Percentiles rank a stretch among this genome's conserved stretches.
Evolutionary conservation across 2,329 filamentous ascomycete species (phyloP).

Genomic region (Chrysoporthe austroafricana): DNA sequence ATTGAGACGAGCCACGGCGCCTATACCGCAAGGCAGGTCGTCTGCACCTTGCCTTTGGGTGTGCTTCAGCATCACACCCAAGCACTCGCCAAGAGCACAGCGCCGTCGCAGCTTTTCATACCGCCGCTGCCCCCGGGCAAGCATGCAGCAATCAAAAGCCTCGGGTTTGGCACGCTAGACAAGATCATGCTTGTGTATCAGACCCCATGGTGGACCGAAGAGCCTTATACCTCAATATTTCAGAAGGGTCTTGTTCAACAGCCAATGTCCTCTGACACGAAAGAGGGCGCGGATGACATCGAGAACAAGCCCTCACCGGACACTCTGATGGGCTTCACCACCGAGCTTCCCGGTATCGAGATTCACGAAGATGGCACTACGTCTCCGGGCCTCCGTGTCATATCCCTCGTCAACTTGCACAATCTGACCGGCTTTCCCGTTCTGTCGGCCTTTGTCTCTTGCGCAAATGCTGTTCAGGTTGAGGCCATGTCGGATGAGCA

Average conservation of each 20-base stretch:
- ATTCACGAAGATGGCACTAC: conserved; percentile 12
- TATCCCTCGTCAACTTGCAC: conserved; percentile 18
- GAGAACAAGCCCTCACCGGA: conserved; percentile 1
- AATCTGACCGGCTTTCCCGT: conserved; percentile 20
- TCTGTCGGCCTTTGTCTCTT: conserved; percentile 21
- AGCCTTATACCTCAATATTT: conserved; percentile 13
- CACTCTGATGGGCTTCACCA: conserved; percentile 16
- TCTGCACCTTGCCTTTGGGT: conserved; percentile 19
- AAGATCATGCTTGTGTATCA: conserved; percentile 21
- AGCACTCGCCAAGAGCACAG: not conserved
- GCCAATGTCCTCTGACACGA: not conserved
- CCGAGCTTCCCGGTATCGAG: conserved; percentile 16
- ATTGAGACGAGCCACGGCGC: conserved; percentile 14
- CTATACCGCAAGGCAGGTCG: conserved; percentile 15
- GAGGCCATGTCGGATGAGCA: conserved; percentile 19
- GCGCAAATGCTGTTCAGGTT: conserved; percentile 14
- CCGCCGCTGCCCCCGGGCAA: conserved; percentile 14
- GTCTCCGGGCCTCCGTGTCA: conserved; percentile 4
- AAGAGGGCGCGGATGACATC: not conserved
- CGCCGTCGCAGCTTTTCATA: conserved; percentile 2
- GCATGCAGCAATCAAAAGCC: conserved; percentile 12
- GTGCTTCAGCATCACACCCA: conserved; percentile 15
- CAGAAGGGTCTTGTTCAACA: conserved; percentile 10
- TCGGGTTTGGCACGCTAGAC: conserved; percentile 20
- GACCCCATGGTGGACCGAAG: conserved; percentile 19